Evolutionary conservation across 2,329 filamentous ascomycete species (phyloP).

Genomic region (Epichloe uncinata): DNA sequence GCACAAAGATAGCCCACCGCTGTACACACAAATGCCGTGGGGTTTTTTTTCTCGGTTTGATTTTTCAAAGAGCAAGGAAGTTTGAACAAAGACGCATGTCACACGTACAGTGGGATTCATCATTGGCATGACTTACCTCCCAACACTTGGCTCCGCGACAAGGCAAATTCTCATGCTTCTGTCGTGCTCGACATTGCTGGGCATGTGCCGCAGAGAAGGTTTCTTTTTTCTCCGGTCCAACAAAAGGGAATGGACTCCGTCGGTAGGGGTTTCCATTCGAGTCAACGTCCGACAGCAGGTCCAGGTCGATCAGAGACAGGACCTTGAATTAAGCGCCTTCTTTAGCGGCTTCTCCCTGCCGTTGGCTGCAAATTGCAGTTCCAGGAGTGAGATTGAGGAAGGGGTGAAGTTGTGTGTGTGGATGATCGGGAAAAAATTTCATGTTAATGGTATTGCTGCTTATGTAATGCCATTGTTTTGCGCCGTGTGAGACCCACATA

Average conservation of each 20-base stretch:
- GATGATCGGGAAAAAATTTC: background rate
- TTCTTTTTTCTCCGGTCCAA: too few relatives aligned
- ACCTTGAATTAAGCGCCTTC: background rate
- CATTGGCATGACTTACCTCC: too few relatives aligned
- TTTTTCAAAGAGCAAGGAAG: too few relatives aligned
- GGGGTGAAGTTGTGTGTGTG: too few relatives aligned
- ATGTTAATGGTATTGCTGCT: background rate
- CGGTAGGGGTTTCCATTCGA: background rate
- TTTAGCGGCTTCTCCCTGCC: background rate
- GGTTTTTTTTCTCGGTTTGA: background rate
- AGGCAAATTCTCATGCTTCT: background rate
- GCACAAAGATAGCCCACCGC: slow-evolving; percentile 37
- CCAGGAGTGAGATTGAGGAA: background rate
- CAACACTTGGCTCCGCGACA: background rate
- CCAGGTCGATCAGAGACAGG: background rate
- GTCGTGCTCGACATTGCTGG: background rate
- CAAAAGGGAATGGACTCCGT: background rate
- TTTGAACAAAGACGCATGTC: background rate
- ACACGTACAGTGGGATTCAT: background rate
- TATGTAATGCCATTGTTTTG: slow-evolving; percentile 1
- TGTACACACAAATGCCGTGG: slow-evolving; percentile 47
- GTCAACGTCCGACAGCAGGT: background rate
- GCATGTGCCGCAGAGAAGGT: background rate
- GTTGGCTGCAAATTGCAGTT: background rate
- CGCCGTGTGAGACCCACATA: background rate